phyloP scores from a whole-genome alignment of 106 monocot genomes.

The Apostasia ramifera region DNA sequence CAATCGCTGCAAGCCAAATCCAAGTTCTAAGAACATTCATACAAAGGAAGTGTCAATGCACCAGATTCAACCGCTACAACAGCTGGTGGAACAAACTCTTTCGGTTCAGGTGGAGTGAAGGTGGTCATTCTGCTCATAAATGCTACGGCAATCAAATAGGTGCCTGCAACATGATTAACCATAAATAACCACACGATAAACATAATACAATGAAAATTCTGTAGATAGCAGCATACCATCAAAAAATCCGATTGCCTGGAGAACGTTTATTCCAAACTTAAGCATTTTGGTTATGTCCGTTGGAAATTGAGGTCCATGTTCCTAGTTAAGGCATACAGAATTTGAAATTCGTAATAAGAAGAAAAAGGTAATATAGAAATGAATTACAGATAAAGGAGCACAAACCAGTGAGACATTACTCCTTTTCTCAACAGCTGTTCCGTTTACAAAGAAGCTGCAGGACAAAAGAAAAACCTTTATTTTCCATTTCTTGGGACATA shows the following conservation, averaged over 20 bases:
- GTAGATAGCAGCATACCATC: constrained; percentile 33
- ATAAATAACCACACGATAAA: neutral
- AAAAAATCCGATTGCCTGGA: constrained; percentile 82
- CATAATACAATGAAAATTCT: neutral
- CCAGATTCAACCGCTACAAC: constrained; percentile 7
- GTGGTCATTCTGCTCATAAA: constrained; percentile 21
- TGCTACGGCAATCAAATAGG: constrained; percentile 62
- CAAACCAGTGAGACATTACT: constrained; percentile 47
- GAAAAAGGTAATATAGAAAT: neutral
- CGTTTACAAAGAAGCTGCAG: constrained; percentile 71
- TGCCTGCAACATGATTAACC: constrained; percentile 28
- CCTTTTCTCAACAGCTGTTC: constrained; percentile 80
- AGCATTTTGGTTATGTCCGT: constrained; percentile 91
- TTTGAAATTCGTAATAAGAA: neutral
- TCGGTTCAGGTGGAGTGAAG: constrained; percentile 19
- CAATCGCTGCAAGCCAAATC: no score
- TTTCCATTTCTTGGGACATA: neutral
- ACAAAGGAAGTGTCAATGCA: neutral
- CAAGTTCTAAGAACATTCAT: no score
- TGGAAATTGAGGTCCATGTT: constrained; percentile 79
- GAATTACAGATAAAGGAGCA: neutral
- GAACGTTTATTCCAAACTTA: constrained; percentile 82
- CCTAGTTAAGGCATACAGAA: constrained; percentile 33
- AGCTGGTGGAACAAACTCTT: constrained; percentile 58
- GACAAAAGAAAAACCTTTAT: neutral